Conservation (phyloP, 768 basidiomycete genomes). For the Mycena maculata region DNA sequence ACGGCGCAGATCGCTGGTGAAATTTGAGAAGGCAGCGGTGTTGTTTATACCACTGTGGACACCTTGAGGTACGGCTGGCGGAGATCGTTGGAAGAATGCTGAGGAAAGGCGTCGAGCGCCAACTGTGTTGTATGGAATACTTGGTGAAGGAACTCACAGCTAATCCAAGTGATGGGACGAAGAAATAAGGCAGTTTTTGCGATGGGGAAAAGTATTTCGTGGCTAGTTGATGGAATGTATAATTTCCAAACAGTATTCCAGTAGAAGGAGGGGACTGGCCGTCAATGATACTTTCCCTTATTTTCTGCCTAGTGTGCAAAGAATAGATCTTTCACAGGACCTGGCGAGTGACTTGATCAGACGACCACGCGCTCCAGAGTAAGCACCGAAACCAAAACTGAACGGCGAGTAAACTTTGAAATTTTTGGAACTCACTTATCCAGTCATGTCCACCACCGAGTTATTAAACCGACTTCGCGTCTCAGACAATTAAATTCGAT, state of each 20-base stretch:
- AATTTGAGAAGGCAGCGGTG: slow-evolving; percentile 30
- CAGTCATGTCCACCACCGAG: no score
- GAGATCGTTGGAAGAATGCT: slow-evolving; percentile 34
- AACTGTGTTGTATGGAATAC: slow-evolving; percentile 32
- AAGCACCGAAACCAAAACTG: no score
- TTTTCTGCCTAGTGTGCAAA: no score
- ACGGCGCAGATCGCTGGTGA: slow-evolving; percentile 37
- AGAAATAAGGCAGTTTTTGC: slow-evolving; percentile 42
- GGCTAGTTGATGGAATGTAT: slow-evolving; percentile 36
- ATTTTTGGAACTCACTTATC: no score
- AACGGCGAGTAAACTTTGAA: no score
- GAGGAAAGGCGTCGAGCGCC: slow-evolving; percentile 26
- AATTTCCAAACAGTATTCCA: slow-evolving; percentile 30
- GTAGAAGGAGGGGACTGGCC: slow-evolving; percentile 28
- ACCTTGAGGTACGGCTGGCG: slow-evolving; percentile 44
- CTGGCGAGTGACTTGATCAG: no score
- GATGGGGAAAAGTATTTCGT: slow-evolving; percentile 38
- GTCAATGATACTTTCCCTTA: no score
- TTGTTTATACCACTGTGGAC: slow-evolving; percentile 45
- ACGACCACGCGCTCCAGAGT: no score
- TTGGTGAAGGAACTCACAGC: slow-evolving; percentile 33
- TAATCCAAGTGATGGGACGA: slow-evolving; percentile 36
- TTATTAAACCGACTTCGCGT: no score
- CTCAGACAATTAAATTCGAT: no score
- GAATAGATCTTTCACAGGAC: no score